Conservation (phyloP, 176 grass and related monocot species). For the Phyllostachys edulis region DNA sequence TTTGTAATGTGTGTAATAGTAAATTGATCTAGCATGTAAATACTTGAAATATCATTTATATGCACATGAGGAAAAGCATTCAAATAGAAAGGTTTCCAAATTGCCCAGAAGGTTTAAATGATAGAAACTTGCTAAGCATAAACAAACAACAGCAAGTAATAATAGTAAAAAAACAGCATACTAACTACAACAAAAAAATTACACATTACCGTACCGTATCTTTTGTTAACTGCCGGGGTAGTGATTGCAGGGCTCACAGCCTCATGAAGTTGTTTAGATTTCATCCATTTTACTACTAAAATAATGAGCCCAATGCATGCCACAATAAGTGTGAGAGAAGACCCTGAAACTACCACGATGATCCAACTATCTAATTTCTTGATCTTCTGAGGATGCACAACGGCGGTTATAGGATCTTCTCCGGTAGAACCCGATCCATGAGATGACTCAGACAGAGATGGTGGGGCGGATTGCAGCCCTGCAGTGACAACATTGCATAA, state of each 20-base stretch:
- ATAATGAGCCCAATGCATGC: constrained; percentile 53
- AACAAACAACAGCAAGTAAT: neutral
- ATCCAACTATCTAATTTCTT: constrained; percentile 75
- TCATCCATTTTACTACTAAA: constrained; percentile 57
- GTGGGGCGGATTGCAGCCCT: constrained; percentile 65
- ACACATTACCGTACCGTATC: constrained; percentile 56
- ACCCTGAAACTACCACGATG: constrained; percentile 57
- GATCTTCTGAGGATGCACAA: constrained; percentile 42
- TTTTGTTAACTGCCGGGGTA: constrained; percentile 50
- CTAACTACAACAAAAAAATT: constrained; percentile 19
- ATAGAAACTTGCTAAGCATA: neutral
- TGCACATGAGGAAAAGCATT: neutral
- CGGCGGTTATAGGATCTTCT: constrained; percentile 64
- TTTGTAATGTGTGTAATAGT: neutral
- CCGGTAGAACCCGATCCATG: constrained; percentile 29
- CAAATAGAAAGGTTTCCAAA: neutral
- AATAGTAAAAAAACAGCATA: constrained; percentile 1
- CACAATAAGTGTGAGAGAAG: constrained; percentile 59
- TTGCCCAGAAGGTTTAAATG: neutral
- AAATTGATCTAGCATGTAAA: neutral
- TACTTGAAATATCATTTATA: constrained; percentile 3
- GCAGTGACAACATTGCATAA: constrained; percentile 21
- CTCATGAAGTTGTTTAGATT: constrained; percentile 38
- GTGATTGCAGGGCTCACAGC: constrained; percentile 51
- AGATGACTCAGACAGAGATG: constrained; percentile 46